phyloP scores from a whole-genome alignment of 2,329 filamentous ascomycete genomes.

The Coniella vitis region DNA sequence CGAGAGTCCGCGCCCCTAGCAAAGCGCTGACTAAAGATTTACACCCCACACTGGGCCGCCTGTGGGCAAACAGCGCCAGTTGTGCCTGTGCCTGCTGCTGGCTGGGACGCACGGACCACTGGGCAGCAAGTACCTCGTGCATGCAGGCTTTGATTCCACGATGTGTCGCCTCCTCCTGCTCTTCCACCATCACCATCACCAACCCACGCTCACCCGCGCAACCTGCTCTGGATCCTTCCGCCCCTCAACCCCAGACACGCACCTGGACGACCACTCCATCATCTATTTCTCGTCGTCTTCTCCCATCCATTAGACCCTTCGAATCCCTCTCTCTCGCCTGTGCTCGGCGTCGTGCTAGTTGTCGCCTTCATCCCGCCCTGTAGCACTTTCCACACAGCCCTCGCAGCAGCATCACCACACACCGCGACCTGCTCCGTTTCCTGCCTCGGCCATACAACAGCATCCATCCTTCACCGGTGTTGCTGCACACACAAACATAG shows the following conservation, averaged over 20 bases:
- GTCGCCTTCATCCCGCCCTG: background rate
- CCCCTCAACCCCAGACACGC: background rate
- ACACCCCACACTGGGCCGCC: too few relatives aligned
- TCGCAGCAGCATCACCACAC: background rate
- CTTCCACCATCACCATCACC: background rate
- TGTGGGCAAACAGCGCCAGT: background rate
- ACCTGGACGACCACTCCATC: too few relatives aligned
- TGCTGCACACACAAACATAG: constrained; percentile 18
- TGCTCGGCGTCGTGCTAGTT: background rate
- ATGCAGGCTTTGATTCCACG: constrained; percentile 5
- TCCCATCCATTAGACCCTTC: too few relatives aligned
- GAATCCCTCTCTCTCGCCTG: too few relatives aligned
- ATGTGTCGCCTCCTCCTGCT: background rate
- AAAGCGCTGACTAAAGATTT: background rate
- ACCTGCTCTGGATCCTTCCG: background rate
- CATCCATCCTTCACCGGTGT: constrained; percentile 6
- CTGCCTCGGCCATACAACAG: constrained; percentile 4
- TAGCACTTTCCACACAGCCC: too few relatives aligned
- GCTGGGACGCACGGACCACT: background rate
- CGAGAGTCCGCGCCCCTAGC: background rate
- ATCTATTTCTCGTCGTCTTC: too few relatives aligned
- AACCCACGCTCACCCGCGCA: too few relatives aligned
- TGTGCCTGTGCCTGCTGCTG: too few relatives aligned
- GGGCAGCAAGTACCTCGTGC: background rate
- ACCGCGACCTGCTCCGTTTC: background rate